Conservation (phyloP, 2,329 filamentous ascomycete species). For the Pseudogymnoascus sp. region DNA sequence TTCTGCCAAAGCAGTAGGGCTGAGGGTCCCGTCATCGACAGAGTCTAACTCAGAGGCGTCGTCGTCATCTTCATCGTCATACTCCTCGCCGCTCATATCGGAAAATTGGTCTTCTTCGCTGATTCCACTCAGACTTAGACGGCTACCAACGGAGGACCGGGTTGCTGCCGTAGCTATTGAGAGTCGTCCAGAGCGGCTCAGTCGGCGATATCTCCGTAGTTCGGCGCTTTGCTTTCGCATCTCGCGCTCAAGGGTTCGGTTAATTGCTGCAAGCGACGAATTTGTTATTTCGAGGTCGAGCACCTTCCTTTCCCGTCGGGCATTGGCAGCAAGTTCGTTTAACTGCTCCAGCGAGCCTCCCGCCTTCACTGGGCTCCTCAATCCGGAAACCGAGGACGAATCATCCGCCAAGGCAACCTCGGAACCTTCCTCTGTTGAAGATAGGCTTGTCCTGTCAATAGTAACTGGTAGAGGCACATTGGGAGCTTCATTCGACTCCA, state of each 20-base stretch:
- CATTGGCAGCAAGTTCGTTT: slow-evolving; percentile 76
- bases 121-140: slow-evolving; percentile 29
- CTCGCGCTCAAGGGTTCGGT: slow-evolving; percentile 82
- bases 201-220: slow-evolving; percentile 72
- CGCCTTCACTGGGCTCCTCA: slow-evolving; percentile 47
- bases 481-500: not conserved
- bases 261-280: slow-evolving; percentile 88
- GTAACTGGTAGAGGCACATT: not conserved
- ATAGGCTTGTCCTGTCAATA: not conserved
- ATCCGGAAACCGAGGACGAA: not conserved
- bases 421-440: not conserved
- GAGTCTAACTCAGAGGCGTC: slow-evolving; percentile 43
- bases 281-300: slow-evolving; percentile 96
- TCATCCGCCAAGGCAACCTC: not conserved
- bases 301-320: slow-evolving; percentile 85
- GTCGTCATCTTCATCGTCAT: slow-evolving; percentile 36
- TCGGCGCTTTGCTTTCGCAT: slow-evolving; percentile 86
- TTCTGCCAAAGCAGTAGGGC: slow-evolving; percentile 33
- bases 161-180: slow-evolving; percentile 46
- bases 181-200: slow-evolving; percentile 72
- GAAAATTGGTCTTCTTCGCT: slow-evolving; percentile 29
- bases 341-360: slow-evolving; percentile 48
- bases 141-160: slow-evolving; percentile 35
- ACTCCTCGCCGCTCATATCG: slow-evolving; percentile 41
- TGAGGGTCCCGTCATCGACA: slow-evolving; percentile 27